Base-by-base conservation (phyloP, 371 early-diverging fungal species). In the Amoeboradix gromovi region DNA sequence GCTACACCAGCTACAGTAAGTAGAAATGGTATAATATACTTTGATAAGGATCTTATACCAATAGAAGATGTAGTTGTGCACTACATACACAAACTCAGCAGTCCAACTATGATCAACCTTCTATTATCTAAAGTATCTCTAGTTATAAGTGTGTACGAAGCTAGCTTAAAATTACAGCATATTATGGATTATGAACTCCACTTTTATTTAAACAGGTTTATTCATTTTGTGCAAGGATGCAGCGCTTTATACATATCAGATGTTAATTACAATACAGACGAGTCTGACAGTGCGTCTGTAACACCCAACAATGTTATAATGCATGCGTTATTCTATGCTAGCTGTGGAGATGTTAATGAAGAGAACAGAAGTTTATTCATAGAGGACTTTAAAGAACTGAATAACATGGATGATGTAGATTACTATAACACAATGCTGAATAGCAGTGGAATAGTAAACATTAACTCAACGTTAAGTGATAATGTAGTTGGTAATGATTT, bases 1-100 rank as follows among this genome's bases (percentile, higher is more conserved):
- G 95, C 98, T 12, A 98, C 99, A 0, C 82, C 92, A 30, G 99
- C 99, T 66, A 98, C 99, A 0, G 92, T 98, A 30, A 88, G 89
- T 80, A 90, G 99, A 68, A 95, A 98, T 78, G 98, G 98, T 77
- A 96, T 98, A 94, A 92, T 98, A 29, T 95, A 95, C 93, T 94
- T 94, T 77, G 88, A 89, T 73, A 87, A 88, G 70, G 89, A 90
- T 72, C 86, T 94, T 0, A 87, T 95, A 66, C 84, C 84, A 0
- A 76, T 86, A 65, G 78, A 81, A 0, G 92, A 94, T 90, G 76
- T 90, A 66, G 84, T 84, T 74, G 74, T 80, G 71, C 79, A 90
- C 74, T 96, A 94, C 74, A 80, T 98, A 65, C 83, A 85, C 27
- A 84, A 82, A 22, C 48, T 48, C 48, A 12, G 22, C 22, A 22